Evolutionary conservation across 352 stramenopile species (phyloP), one percentile per base, ranked within the genome.

Genomic region (Hyphochytrium catenoides): DNA sequence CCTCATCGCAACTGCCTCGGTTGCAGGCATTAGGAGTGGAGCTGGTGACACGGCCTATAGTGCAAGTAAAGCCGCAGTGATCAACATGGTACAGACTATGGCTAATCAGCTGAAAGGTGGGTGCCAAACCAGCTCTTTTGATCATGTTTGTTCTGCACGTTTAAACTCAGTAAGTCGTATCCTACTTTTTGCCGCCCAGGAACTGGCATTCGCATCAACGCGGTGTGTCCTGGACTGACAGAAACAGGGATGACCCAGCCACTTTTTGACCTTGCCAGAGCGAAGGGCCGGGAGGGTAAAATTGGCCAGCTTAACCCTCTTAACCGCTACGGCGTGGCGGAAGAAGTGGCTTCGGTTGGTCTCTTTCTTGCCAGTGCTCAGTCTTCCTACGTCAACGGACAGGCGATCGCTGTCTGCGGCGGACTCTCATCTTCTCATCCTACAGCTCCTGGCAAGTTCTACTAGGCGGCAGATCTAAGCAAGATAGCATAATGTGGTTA

Each of bases 171-270:
- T n/a, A n/a, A n/a, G n/a, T n/a, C n/a, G n/a, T n/a, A n/a, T n/a
- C n/a, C n/a, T n/a, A n/a, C n/a, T n/a, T n/a, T n/a, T n/a, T n/a
- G n/a, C n/a, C n/a, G n/a, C n/a, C n/a, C n/a, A 6, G 38, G 38
- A 30, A 44, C 38, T 12, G 23, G 23, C 38, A 44, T 44, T 16
- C 38, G 38, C 31, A 41, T 30, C 31, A 44, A 44, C 31, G 17
- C 12, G 18, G 33, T 44, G 30, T 36, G n/a, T 19, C 38, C 38
- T 2, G 38, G 38, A 16, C 8, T 44, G 14, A 44, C 41, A 34
- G 38, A 44, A 25, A 44, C 38, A 7, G 38, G 38, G 22, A 44
- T 44, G 38, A 44, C 38, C 31, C n/a, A n/a, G n/a, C 38, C 38
- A 15, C 5, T 44, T 24, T 44, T 44, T 31, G 29, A 29, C 9